Percentiles rank a stretch among this genome's conserved stretches.
phyloP scores from a whole-genome alignment of 306 rosid species.

The Gleditsia sinensis region DNA sequence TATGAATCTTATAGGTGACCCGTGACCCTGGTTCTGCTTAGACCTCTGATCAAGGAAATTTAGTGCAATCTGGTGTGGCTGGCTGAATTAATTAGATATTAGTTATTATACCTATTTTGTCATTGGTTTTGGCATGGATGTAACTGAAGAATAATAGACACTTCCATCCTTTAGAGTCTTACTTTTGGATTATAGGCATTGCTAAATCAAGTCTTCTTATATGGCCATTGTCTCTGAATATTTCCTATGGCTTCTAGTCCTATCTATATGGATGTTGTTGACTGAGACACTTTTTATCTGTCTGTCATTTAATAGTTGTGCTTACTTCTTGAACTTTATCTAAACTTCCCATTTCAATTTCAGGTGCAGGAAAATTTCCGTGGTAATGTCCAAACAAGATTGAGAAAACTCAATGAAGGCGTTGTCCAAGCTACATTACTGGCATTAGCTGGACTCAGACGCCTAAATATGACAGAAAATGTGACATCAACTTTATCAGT shows the following conservation, averaged over 20 bases:
- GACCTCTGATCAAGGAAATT: not conserved
- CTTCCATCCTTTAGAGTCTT: not conserved
- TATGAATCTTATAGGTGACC: not conserved
- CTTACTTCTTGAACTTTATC: not conserved
- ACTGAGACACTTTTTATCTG: not conserved
- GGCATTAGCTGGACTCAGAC: slow-evolving; percentile 94
- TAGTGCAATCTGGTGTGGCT: not conserved
- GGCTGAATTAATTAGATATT: not conserved
- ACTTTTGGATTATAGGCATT: not conserved
- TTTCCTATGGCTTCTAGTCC: not conserved
- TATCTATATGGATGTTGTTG: not conserved
- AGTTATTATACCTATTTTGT: not conserved
- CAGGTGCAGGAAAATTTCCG: slow-evolving; percentile 93
- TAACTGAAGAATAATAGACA: not conserved
- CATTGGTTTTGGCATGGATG: not conserved
- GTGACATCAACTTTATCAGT: slow-evolving; percentile 49
- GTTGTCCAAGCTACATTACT: slow-evolving; percentile 94
- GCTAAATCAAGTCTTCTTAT: not conserved
- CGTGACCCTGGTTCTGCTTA: not conserved
- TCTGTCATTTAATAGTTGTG: not conserved
- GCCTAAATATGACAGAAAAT: slow-evolving; percentile 61
- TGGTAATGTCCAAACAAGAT: slow-evolving; percentile 93
- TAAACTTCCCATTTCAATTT: slow-evolving; percentile 25
- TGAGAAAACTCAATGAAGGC: slow-evolving; percentile 81
- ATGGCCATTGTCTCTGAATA: not conserved